These are phyloP conservation scores for Vigna hirtella DNA, from an alignment of 306 rosid species.

Conservation along the genomic window DNA sequence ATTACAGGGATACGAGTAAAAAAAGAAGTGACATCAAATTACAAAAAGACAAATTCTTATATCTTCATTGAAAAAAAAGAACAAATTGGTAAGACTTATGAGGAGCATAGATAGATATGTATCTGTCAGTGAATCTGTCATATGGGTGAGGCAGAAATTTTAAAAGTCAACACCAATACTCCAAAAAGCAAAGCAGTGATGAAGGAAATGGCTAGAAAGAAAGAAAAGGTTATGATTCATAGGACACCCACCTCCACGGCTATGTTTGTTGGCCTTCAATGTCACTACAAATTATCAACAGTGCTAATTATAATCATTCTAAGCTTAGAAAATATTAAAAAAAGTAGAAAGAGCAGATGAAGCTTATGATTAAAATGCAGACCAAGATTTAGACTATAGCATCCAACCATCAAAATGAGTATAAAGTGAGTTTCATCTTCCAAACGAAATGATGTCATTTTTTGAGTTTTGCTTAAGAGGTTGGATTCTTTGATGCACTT, in stretches of 20 bases:
- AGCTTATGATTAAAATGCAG: constrained; percentile 68
- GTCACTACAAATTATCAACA: constrained; percentile 60
- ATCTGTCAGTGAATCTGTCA: constrained; percentile 15
- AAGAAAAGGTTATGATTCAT: constrained; percentile 60
- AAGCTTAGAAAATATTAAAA: constrained; percentile 37
- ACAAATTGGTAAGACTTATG: neutral
- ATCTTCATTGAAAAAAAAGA: neutral
- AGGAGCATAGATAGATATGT: neutral
- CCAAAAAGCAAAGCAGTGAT: constrained; percentile 48
- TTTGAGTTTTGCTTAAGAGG: constrained; percentile 59
- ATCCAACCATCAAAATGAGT: constrained; percentile 59
- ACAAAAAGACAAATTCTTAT: neutral
- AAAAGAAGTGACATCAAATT: neutral
- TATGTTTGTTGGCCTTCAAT: constrained; percentile 69
- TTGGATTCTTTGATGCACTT: constrained; percentile 61
- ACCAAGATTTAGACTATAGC: constrained; percentile 51
- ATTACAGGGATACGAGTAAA: neutral
- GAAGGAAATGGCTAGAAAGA: constrained; percentile 49
- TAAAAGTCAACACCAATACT: constrained; percentile 44
- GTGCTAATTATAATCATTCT: constrained; percentile 69
- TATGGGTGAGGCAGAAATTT: constrained; percentile 28
- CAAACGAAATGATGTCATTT: constrained; percentile 63
- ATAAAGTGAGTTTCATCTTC: constrained; percentile 71
- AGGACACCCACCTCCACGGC: constrained; percentile 65
- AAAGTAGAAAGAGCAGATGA: constrained; percentile 44